A percentile compares a stretch with the other conserved stretches of the same genome.
phyloP scores from a whole-genome alignment of 2,329 filamentous ascomycete genomes.

The Aspergillus japonicus region DNA sequence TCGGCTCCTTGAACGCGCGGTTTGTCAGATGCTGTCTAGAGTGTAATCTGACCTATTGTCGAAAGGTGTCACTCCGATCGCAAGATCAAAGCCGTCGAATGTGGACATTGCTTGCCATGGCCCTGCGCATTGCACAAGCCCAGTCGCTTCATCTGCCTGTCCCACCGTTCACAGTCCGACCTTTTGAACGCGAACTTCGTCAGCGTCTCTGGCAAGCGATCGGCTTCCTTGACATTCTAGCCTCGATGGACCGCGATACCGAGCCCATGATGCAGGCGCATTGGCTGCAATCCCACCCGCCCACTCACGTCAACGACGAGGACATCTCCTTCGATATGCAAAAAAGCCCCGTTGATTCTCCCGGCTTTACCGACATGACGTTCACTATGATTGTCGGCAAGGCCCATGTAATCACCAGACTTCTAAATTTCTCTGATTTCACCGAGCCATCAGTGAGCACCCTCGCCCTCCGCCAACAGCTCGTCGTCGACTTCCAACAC shows the following conservation, averaged over 20 bases:
- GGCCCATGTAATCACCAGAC: slow-evolving; percentile 23
- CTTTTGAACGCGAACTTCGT: slow-evolving; percentile 34
- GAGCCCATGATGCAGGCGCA: slow-evolving; percentile 35
- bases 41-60: background rate
- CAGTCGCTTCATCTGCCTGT: slow-evolving; percentile 30
- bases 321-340: slow-evolving; percentile 29
- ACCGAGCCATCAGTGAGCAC: slow-evolving; percentile 23
- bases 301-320: slow-evolving; percentile 31
- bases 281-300: slow-evolving; percentile 29
- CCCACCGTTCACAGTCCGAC: slow-evolving; percentile 28
- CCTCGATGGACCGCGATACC: slow-evolving; percentile 31
- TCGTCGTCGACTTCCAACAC: slow-evolving; percentile 27
- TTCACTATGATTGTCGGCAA: slow-evolving; percentile 24
- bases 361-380: slow-evolving; percentile 31
- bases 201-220: slow-evolving; percentile 33
- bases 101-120: slow-evolving; percentile 36
- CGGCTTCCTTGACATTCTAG: slow-evolving; percentile 30
- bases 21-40: background rate
- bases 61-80: slow-evolving; percentile 18
- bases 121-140: slow-evolving; percentile 32
- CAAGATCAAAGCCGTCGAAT: slow-evolving; percentile 34
- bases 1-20: background rate
- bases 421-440: slow-evolving; percentile 27
- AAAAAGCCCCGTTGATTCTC: slow-evolving; percentile 6
- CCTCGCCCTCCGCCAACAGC: slow-evolving; percentile 26